These are phyloP conservation scores for Biscogniauxia mediterranea DNA, from an alignment of 2,329 filamentous ascomycete genomes.

Conservation along the genomic window DNA sequence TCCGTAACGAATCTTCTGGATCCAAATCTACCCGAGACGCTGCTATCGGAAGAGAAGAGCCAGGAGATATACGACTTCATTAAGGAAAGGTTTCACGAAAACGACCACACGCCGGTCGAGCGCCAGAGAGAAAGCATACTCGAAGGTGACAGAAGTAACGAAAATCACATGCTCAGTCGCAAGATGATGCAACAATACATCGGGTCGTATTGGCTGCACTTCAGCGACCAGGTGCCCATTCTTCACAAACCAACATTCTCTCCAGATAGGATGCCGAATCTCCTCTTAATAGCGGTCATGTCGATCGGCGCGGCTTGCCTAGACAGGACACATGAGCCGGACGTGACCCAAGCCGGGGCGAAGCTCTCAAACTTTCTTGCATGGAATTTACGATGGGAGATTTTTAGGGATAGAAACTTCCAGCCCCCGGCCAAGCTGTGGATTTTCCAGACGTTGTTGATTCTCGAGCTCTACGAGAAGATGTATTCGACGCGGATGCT, in stretches of 20 bases:
- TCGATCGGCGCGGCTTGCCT: conserved; percentile 87
- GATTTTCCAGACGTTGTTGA: conserved; percentile 87
- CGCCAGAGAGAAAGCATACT: conserved; percentile 75
- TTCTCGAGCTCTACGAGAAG: conserved; percentile 94
- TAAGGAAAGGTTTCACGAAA: conserved; percentile 76
- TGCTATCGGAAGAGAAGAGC: conserved; percentile 84
- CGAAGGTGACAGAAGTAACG: conserved; percentile 70
- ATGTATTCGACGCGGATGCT: conserved; percentile 91
- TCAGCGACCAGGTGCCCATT: conserved; percentile 91
- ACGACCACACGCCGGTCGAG: conserved; percentile 69
- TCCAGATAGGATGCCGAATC: conserved; percentile 79
- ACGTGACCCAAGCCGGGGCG: conserved; percentile 72
- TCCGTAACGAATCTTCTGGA: conserved; percentile 83
- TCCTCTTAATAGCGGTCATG: conserved; percentile 85
- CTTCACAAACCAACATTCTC: conserved; percentile 92
- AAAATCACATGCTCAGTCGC: conserved; percentile 70
- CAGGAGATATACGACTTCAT: conserved; percentile 82
- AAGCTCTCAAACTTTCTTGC: conserved; percentile 86
- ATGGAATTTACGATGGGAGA: conserved; percentile 92
- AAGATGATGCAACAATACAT: conserved; percentile 97
- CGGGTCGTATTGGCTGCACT: conserved; percentile 89
- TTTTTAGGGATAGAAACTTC: conserved; percentile 89
- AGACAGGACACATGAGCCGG: conserved; percentile 75
- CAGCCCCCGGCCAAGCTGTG: conserved; percentile 90
- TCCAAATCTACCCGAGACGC: conserved; percentile 73